Percentiles rank a stretch among this genome's conserved stretches.
phyloP scores from a whole-genome alignment of 1,284 basidiomycete species.

The Sporisorium graminicola region DNA sequence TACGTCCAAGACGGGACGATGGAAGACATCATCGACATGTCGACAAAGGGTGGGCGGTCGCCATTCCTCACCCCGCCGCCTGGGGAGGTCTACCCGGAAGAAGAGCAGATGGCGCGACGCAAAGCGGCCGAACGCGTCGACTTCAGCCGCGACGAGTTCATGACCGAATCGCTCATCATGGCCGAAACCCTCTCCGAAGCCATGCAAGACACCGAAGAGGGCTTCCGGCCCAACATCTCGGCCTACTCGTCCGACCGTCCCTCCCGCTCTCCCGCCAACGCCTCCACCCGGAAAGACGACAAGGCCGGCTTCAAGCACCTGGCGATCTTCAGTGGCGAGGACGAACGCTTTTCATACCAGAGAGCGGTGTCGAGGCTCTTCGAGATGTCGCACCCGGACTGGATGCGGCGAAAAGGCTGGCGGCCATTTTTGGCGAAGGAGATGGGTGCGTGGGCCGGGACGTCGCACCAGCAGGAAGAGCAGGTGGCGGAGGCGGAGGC shows the following conservation, averaged over 20 bases:
- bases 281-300: constrained; percentile 45
- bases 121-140: constrained; percentile 29
- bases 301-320: constrained; percentile 72
- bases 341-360: constrained; percentile 79
- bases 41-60: constrained; percentile 39
- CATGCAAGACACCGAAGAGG: constrained; percentile 72
- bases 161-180: constrained; percentile 73
- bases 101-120: constrained; percentile 19
- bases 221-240: constrained; percentile 76
- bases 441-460: constrained; percentile 49
- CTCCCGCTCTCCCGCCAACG: neutral
- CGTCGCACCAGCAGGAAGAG: constrained; percentile 20
- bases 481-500: constrained; percentile 9
- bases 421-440: constrained; percentile 49
- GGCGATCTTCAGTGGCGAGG: constrained; percentile 78
- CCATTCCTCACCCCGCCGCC: constrained; percentile 43
- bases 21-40: constrained; percentile 55
- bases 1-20: constrained; percentile 6
- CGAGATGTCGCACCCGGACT: constrained; percentile 73
- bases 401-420: constrained; percentile 53
- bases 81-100: constrained; percentile 43
- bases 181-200: constrained; percentile 76
- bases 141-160: constrained; percentile 42
- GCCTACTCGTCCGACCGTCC: constrained; percentile 71
- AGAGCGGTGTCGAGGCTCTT: constrained; percentile 77